phyloP scores from a whole-genome alignment of 306 rosid species.

The Fragaria vesca region DNA sequence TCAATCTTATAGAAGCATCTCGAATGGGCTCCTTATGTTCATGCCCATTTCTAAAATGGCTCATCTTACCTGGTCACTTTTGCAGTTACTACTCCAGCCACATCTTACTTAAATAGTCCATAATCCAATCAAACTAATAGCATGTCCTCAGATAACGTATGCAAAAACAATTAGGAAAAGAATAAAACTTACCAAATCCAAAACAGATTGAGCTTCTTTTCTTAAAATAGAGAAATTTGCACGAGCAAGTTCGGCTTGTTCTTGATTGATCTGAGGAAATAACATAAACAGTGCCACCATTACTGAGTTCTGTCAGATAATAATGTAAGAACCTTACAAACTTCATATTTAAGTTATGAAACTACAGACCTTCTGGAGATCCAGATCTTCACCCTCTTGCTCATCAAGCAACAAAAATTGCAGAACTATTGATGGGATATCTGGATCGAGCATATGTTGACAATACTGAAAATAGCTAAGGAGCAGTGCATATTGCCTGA shows the following conservation, averaged over 20 bases:
- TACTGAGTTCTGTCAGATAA: conserved; percentile 10
- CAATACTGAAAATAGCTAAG: conserved; percentile 98
- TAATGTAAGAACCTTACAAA: neutral
- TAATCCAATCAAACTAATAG: neutral
- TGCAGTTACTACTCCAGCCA: neutral
- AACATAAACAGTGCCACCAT: conserved; percentile 9
- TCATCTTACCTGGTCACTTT: neutral
- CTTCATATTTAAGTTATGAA: conserved; percentile 13
- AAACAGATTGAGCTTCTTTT: conserved; percentile 81
- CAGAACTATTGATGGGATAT: conserved; percentile 83
- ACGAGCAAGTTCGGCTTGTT: conserved; percentile 79
- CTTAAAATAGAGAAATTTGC: conserved; percentile 84
- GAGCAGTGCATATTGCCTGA: conserved; percentile 90
- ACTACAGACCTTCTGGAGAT: conserved; percentile 74
- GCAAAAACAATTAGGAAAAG: conserved; percentile 8
- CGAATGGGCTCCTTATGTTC: neutral
- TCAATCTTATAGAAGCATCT: neutral
- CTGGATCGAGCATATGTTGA: conserved; percentile 81
- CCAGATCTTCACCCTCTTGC: conserved; percentile 81
- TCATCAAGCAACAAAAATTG: conserved; percentile 75
- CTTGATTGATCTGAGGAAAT: conserved; percentile 72
- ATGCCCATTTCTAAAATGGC: neutral
- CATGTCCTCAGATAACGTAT: neutral
- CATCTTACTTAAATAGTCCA: neutral
- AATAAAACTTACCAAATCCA: conserved; percentile 68